Conservation (phyloP, 495 filamentous ascomycete species). For the Aspergillus campestris region DNA sequence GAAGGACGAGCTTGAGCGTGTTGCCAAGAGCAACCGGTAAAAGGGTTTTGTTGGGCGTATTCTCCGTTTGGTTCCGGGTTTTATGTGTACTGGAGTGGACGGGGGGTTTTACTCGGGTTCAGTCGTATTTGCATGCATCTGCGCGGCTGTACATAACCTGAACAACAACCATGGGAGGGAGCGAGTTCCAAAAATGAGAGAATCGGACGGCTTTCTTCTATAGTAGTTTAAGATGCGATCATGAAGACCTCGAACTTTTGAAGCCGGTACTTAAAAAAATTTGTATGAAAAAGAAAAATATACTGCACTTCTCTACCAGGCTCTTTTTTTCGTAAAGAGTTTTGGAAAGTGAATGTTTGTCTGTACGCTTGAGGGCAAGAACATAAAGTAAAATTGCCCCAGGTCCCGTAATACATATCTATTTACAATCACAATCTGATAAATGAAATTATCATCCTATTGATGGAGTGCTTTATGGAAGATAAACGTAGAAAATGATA, state of each 20-base stretch:
- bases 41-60: constrained; percentile 34
- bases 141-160: constrained; percentile 37
- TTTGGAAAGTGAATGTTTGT: no score
- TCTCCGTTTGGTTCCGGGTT: constrained; percentile 41
- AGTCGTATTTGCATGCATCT: constrained; percentile 40
- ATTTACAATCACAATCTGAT: neutral
- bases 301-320: constrained; percentile 5
- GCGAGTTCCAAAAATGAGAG: constrained; percentile 32
- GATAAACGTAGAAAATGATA: neutral
- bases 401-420: no score
- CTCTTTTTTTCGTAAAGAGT: neutral
- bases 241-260: constrained; percentile 32
- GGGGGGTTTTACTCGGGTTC: constrained; percentile 41
- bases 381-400: no score
- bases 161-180: constrained; percentile 35
- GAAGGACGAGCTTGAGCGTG: constrained; percentile 99
- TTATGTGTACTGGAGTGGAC: constrained; percentile 42
- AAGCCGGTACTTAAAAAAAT: constrained; percentile 24
- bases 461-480: no score
- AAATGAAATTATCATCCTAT: neutral
- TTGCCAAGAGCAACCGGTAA: constrained; percentile 99
- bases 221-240: constrained; percentile 40
- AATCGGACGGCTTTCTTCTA: constrained; percentile 38
- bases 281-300: constrained; percentile 26
- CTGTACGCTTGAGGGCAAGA: no score